phyloP scores from a whole-genome alignment of 73 alveolate genomes.

The Blepharisma stoltei region DNA sequence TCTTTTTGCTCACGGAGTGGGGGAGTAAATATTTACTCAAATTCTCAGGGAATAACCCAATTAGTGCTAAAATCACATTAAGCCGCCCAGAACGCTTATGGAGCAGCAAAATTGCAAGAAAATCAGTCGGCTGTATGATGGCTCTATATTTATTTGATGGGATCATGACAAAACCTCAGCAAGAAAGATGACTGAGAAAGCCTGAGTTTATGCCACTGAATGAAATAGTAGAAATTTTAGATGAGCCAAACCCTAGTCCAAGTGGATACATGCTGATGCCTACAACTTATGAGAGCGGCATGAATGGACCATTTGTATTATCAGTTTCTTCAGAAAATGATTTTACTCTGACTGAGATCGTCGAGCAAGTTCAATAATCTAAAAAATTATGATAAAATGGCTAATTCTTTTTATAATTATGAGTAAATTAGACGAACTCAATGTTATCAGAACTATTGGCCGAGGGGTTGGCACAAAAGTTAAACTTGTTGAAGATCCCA shows the following conservation, averaged over 20 bases:
- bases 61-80: constrained; percentile 65
- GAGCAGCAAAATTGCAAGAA: constrained; percentile 77
- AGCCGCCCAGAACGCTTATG: constrained; percentile 83
- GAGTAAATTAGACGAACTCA: background rate
- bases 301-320: constrained; percentile 82
- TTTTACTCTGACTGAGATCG: constrained; percentile 55
- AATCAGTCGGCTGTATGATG: constrained; percentile 87
- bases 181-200: constrained; percentile 36
- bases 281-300: constrained; percentile 87
- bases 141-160: constrained; percentile 78
- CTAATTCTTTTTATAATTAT: too few relatives aligned
- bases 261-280: constrained; percentile 95
- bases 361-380: background rate
- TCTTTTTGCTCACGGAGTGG: too few relatives aligned
- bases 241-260: constrained; percentile 73
- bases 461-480: constrained; percentile 59
- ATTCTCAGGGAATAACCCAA: constrained; percentile 50
- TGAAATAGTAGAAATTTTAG: constrained; percentile 68
- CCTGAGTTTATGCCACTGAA: constrained; percentile 91
- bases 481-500: constrained; percentile 36
- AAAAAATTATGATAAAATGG: too few relatives aligned
- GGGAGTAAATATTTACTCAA: constrained; percentile 64
- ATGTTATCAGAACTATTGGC: constrained; percentile 53
- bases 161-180: constrained; percentile 43
- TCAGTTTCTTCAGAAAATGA: constrained; percentile 77